phyloP scores from a whole-genome alignment of 2,329 filamentous ascomycete species.

The Fusarium sp. region DNA sequence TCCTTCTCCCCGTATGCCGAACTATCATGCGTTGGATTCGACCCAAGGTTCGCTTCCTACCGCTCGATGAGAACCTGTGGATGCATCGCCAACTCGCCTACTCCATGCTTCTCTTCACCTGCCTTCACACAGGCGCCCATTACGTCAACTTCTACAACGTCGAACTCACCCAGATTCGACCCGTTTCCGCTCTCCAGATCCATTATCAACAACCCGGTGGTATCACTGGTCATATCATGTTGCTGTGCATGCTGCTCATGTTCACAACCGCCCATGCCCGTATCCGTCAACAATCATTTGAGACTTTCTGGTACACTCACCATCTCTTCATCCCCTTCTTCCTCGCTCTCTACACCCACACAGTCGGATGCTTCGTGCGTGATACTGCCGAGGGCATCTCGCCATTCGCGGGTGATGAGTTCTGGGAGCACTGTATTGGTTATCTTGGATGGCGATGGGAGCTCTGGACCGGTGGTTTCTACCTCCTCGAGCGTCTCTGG shows the following conservation, averaged over 20 bases:
- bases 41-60: constrained; percentile 87
- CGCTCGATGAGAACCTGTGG: constrained; percentile 96
- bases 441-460: constrained; percentile 99
- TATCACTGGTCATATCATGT: constrained; percentile 96
- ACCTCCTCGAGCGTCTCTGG: constrained; percentile 88
- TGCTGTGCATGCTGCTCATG: constrained; percentile 98
- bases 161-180: constrained; percentile 84
- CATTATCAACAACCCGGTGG: constrained; percentile 91
- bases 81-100: constrained; percentile 97
- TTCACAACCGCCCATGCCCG: constrained; percentile 94
- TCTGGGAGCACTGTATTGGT: constrained; percentile 94
- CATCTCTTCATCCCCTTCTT: constrained; percentile 98
- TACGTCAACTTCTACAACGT: constrained; percentile 99
- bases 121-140: constrained; percentile 81
- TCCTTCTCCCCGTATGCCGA: constrained; percentile 93
- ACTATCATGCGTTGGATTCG: constrained; percentile 86
- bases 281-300: constrained; percentile 96
- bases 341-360: constrained; percentile 93
- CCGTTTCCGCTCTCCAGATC: constrained; percentile 84
- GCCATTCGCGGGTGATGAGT: constrained; percentile 83
- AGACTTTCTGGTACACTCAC: constrained; percentile 99
- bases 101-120: constrained; percentile 83
- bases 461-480: constrained; percentile 84
- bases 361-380: constrained; percentile 94
- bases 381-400: constrained; percentile 79